Evolutionary conservation across 2,329 filamentous ascomycete species (phyloP).

Genomic region (Aspergillus versicolor): DNA sequence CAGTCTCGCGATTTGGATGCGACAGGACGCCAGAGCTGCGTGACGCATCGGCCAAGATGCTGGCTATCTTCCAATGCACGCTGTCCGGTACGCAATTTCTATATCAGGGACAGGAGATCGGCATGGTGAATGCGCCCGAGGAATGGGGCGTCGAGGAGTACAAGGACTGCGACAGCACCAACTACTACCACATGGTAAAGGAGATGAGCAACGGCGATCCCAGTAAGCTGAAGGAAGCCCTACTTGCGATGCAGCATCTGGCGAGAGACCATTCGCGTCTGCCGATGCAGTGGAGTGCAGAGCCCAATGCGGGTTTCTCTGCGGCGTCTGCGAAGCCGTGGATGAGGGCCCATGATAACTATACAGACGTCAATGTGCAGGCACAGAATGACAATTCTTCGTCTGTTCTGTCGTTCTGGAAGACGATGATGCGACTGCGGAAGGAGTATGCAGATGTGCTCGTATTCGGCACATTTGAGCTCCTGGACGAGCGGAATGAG

Average conservation of each 20-base stretch:
- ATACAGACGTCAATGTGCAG: conserved; percentile 46
- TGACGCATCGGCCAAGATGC: conserved; percentile 55
- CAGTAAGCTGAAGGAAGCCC: not conserved
- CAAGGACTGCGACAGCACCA: conserved; percentile 62
- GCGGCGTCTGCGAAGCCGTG: conserved; percentile 53
- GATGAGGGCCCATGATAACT: conserved; percentile 65
- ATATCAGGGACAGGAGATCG: conserved; percentile 68
- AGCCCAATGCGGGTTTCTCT: conserved; percentile 64
- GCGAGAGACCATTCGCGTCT: conserved; percentile 68
- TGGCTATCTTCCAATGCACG: conserved; percentile 56
- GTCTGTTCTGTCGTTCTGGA: conserved; percentile 62
- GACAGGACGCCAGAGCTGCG: conserved; percentile 47
- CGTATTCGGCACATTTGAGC: conserved; percentile 64
- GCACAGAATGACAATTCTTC: conserved; percentile 48
- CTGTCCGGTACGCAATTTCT: conserved; percentile 64
- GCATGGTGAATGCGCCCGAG: conserved; percentile 62
- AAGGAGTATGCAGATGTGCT: conserved; percentile 62
- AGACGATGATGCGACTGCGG: conserved; percentile 54
- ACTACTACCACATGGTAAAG: conserved; percentile 52
- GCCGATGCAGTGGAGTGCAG: conserved; percentile 69
- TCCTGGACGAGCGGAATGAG: conserved; percentile 53
- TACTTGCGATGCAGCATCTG: conserved; percentile 55
- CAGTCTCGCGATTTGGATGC: conserved; percentile 52
- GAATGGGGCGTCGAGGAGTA: conserved; percentile 64
- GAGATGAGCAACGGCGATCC: conserved; percentile 9